Evolutionary conservation across 1,284 basidiomycete species (phyloP), one percentile per base, ranked within the genome.

Genomic region (Gastroboletus turbinatus): DNA sequence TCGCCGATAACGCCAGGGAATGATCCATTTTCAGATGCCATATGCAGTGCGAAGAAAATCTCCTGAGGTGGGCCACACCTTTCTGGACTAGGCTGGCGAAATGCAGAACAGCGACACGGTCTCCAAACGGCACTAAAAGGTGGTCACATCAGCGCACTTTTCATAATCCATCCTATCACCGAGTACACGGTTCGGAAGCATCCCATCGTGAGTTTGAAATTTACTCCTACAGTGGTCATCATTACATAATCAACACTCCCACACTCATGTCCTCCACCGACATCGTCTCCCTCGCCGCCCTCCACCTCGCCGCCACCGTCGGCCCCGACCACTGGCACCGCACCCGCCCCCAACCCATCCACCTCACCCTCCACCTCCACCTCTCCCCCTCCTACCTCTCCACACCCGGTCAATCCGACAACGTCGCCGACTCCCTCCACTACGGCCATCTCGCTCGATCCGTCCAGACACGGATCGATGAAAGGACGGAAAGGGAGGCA

Each of bases 281-380:
- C 54, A 58, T 74, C n/a, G 69, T 81, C 45, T 76, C 78, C 50
- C 60, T 81, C 35, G 66, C 76, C 47, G 63, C 70, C 17, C 71
- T 80, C n/a, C 65, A 66, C 16, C 68, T 80, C 16, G 61, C 74
- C 4, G 67, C 73, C 13, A 70, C 64, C 50, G 63, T 82, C 21
- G 81, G 80, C 1, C 60, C 66, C 0, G 82, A 83, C 56, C 78
- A 78, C 59, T 83, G 82, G 82, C 71, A 73, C 1, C 74, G 73
- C n/a, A 32, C 55, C 0, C 73, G 77, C 1, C 52, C 73, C 0
- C 82, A 83, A 48, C 78, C 76, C 1, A 55, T 72, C 23, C 33
- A 59, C 8, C 60, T 83, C 56, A 73, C 72, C 10, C 55, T 82
- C 17, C 72, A 74, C 47, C 71, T 82, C 27, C 73, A 78, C 52